Percentiles rank a stretch among this genome's conserved stretches.
These are phyloP conservation scores for Nicotiana otophora DNA, from an alignment of 257 asterid genomes.

Conservation along the genomic window DNA sequence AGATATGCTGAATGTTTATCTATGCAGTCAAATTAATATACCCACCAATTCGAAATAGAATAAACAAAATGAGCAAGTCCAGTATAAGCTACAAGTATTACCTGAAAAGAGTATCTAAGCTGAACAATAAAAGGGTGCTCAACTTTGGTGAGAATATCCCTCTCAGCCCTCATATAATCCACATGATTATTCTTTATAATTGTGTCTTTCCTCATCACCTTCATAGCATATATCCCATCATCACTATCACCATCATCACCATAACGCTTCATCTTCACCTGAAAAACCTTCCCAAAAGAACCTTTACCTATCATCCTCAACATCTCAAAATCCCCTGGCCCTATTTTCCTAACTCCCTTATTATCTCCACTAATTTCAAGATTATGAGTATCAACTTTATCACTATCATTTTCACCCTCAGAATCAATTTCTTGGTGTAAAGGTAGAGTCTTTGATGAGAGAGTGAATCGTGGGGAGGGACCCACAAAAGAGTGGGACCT, in stretches of 20 bases:
- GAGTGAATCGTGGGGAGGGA: slow-evolving; percentile 83
- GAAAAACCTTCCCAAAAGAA: slow-evolving; percentile 93
- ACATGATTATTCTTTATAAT: slow-evolving; percentile 90
- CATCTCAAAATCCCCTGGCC: slow-evolving; percentile 79
- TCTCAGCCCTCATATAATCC: slow-evolving; percentile 87
- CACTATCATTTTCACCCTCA: slow-evolving; percentile 39
- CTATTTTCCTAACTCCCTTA: slow-evolving; percentile 28
- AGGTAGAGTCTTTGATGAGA: slow-evolving; percentile 46
- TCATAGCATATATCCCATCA: slow-evolving; percentile 87
- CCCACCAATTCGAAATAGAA: background rate
- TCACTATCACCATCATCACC: slow-evolving; percentile 10
- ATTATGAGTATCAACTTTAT: slow-evolving; percentile 9
- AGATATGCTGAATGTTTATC: too few relatives aligned
- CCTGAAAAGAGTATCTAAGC: slow-evolving; percentile 90
- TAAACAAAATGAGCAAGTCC: background rate
- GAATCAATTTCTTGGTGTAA: slow-evolving; percentile 47
- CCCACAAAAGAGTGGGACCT: slow-evolving; percentile 91
- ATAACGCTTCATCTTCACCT: slow-evolving; percentile 58
- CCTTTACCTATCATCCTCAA: slow-evolving; percentile 89
- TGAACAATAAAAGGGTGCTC: slow-evolving; percentile 86
- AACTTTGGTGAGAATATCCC: slow-evolving; percentile 90
- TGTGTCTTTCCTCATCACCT: slow-evolving; percentile 83
- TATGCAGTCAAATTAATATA: background rate
- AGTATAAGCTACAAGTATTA: background rate
- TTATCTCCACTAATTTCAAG: slow-evolving; percentile 5